These are phyloP conservation scores for Termitomyces sp. DNA, from an alignment of 768 basidiomycete genomes.

Conservation along the genomic window DNA sequence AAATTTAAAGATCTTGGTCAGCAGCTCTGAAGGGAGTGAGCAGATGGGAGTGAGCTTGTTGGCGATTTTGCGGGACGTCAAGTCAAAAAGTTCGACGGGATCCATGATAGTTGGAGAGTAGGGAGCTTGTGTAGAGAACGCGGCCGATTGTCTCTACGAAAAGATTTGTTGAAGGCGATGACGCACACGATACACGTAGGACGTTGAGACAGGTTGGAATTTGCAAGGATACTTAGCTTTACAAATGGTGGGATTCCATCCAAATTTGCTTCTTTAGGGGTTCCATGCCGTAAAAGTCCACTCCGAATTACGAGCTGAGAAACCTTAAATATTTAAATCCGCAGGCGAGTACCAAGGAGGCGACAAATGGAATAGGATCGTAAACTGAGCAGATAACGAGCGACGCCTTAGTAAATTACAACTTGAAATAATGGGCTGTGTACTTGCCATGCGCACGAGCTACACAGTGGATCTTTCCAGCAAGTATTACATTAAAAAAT, in stretches of 20 bases:
- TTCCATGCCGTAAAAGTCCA: slow-evolving; percentile 2
- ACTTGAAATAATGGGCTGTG: neutral
- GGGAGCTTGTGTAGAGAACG: neutral
- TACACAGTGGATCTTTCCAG: neutral
- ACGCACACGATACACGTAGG: neutral
- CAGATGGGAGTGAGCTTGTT: slow-evolving; percentile 18
- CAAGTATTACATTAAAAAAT: neutral
- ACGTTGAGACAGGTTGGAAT: neutral
- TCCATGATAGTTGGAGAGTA: neutral
- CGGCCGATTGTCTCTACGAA: neutral
- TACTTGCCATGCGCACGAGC: neutral
- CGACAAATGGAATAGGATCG: neutral
- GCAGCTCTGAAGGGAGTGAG: slow-evolving; percentile 30
- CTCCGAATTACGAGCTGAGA: neutral
- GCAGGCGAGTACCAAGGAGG: neutral
- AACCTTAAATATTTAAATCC: neutral
- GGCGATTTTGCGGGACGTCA: neutral
- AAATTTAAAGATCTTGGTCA: slow-evolving; percentile 31
- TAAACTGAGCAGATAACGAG: neutral
- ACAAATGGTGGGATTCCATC: neutral
- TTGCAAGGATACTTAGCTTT: neutral
- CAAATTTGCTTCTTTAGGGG: slow-evolving; percentile 3
- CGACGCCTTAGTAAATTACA: neutral
- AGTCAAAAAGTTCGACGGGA: neutral
- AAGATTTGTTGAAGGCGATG: neutral